A percentile compares a stretch with the other conserved stretches of the same genome.
phyloP scores from a whole-genome alignment of 2,329 filamentous ascomycete species.

The Neopestalotiopsis sp. region DNA sequence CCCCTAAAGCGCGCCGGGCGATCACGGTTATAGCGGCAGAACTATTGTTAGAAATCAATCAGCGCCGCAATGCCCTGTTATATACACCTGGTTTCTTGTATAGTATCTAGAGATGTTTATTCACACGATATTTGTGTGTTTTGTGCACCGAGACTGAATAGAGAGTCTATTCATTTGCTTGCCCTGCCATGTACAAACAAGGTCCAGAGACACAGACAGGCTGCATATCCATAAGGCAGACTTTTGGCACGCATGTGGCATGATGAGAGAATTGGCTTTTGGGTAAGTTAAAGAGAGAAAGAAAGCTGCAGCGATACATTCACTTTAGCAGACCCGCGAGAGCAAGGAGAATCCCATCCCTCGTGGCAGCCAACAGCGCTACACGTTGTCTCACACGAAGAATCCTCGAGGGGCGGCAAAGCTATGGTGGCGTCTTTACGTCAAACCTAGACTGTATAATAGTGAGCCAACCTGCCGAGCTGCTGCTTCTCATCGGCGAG shows the following conservation, averaged over 20 bases:
- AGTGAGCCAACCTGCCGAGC: neutral
- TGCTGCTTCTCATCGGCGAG: neutral
- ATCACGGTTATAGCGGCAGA: constrained; percentile 1
- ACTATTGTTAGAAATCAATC: neutral
- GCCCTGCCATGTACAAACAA: neutral
- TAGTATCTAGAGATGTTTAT: neutral
- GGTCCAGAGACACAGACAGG: neutral
- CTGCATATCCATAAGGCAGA: neutral
- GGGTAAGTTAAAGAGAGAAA: neutral
- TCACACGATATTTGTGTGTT: neutral
- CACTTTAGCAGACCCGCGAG: neutral
- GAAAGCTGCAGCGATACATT: neutral
- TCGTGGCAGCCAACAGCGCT: neutral
- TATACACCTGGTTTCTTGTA: neutral
- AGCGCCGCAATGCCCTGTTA: neutral
- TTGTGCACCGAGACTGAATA: neutral
- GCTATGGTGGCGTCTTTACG: neutral
- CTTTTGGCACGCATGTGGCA: too few species aligned
- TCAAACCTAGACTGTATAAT: neutral
- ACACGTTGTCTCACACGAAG: constrained; percentile 1
- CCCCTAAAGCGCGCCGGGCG: neutral
- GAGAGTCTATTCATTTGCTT: neutral
- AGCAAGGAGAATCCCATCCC: neutral
- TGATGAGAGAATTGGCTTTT: neutral
- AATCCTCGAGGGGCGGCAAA: constrained; percentile 1